Base-by-base conservation (phyloP, 768 basidiomycete genomes). In the Lactarius vividus region DNA sequence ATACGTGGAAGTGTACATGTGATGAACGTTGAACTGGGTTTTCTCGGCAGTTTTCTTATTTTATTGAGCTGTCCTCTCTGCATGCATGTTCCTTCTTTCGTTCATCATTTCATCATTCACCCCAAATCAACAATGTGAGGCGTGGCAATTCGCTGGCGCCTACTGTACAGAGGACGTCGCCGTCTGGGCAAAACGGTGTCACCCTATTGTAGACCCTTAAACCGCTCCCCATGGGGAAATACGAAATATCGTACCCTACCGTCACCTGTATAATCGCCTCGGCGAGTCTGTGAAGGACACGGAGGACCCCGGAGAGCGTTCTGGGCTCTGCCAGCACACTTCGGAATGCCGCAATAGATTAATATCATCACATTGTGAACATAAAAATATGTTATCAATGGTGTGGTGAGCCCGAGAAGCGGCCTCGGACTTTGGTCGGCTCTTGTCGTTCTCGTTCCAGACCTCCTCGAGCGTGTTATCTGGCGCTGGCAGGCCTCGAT, bases 1-100 rank as follows among this genome's bases (percentile, higher is more conserved):
- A 67, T 77, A 78, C 80, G 61, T 82, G 81, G 84, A 81, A 82
- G 75, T 72, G 74, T 68, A 78, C 83, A 70, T 81, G 73, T 83
- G 61, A 54, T 53, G 35, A 39, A 15, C 5, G 37, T 15, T 39
- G 58, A 37, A 15, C 15, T 52, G 4, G 26, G 49, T 23, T 52
- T 26, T 28, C 49, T 28, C 8, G 23, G 26, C 11, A 2, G 2
- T 15, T 52, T 52, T 52, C 49, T 52, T 52, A 26, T 52, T 49
- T 52, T 16, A 52, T 26, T 26, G 26, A 28, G 23, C 15, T 49
- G 46, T 23, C 46, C 23, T 23, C 6, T 44, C 23, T 13, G n/a
- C 11, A 23, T 49, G 5, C 23, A 16, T 26, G 49, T 26, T 52
- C 28, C 49, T 52, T 33, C 33, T 9, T 33, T 26, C 46, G 13